Evolutionary conservation across 441 rosid genomes (phyloP), one percentile per base, ranked within the genome.

Genomic region (Raphanus hybrid): DNA sequence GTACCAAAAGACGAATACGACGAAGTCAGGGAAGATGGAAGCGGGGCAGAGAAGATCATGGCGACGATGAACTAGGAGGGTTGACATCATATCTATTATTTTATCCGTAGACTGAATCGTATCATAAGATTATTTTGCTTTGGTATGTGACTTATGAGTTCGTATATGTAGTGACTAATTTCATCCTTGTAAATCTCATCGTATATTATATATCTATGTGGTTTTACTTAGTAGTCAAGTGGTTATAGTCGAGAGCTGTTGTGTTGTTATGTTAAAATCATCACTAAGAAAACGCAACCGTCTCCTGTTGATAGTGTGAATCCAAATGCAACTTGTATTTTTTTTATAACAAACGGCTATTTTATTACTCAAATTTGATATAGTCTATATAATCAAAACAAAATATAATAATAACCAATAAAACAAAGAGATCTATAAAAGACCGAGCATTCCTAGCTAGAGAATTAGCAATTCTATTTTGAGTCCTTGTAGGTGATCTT

Each of bases 241-340:
- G 39, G 52, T 67, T 50, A 34, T 34, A 39, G 26, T 39, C 45
- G 45, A 63, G 32, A 10, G 14, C 15, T 64, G 9, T 4, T 32
- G 29, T 26, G 60, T 52, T 18, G 27, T 18, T 57, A 57, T 57
- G 66, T 43, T 39, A 4, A 57, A 41, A 41, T 41, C 12, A 41
- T 41, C 48, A 41, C 10, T 3, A 41, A 10, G 10, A 2, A 41
- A 41, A 41, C 48, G 48, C 48, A 41, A 41, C 48, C 48, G 12
- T 67, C 48, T 9, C 10, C 48, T 7, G 48, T 9, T 34, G 63
- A 61, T 50, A 69, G 32, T 50, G 74, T 69, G 64, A 69, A 16
- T 27, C 16, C 16, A 77, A 23, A 59, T 23, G 26, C 76, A 71
- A 77, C 43, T 77, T 77, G 81, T 72, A 59, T 23, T 1, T 64